Base-by-base conservation (phyloP, 345 rosid genomes). In the Lepidium africanum region DNA sequence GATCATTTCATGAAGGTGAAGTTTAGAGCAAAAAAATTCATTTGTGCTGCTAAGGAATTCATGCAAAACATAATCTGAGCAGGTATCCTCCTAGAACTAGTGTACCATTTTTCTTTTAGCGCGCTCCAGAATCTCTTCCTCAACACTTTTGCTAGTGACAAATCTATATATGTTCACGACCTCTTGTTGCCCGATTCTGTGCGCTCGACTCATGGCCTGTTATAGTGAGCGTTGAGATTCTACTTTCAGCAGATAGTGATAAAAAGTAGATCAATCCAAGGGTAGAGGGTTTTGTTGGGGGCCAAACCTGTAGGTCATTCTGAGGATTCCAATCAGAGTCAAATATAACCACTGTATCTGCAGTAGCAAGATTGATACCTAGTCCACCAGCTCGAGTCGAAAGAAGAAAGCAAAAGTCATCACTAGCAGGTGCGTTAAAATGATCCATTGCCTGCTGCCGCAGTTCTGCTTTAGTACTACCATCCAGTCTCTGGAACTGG, bases 191-290 rank as follows among this genome's bases (percentile, higher is more conserved):
- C 99, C 99, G 77, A 95, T 95, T 83, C 99, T 86, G 74, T 95
- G 99, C 71, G 99, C 99, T 85, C 97, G 91, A 69, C 99, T 95
- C 97, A 95, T 91, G 57, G 99, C 99, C 99, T 95, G 80, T 71
- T 54, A 76, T 49, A 81, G 60, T 42, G 35, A 30, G 38, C 14
- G 68, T 41, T 36, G 54, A 42, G 27, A 74, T 52, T 51, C 17
- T 30, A 36, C 14, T 43, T 63, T 65, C 37, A 67, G 46, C 69
- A 33, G 16, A 33, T 40, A n/a, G 50, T 53, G 42, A 55, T 51
- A 45, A 47, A 12, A 9, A 47, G 58, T 10, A 23, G 72, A 9
- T 38, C 45, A 73, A 60, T 21, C 52, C 51, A 59, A 50, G 61
- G 33, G 52, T 30, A 52, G 21, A 50, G 15, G 30, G 4, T 12